Evolutionary conservation across 2,329 filamentous ascomycete species (phyloP), one percentile per base, ranked within the genome.

Genomic region (Penicillium psychrosexuale): DNA sequence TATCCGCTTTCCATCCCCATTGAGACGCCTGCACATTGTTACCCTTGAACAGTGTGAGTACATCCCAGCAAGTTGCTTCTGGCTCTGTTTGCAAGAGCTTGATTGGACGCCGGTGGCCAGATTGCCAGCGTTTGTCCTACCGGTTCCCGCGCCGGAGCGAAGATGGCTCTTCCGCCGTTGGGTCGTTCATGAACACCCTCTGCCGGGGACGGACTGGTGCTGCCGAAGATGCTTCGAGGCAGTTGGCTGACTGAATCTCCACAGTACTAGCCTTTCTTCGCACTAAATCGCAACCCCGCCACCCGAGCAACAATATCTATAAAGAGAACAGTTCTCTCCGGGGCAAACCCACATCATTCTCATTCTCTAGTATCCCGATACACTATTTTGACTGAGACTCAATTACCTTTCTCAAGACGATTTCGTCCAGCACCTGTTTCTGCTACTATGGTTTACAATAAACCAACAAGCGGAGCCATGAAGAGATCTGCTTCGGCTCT

Each of bases 401-500:
- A 8, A 38, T 22, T 11, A 30, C 11, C 9, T 7, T 28, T 34
- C 24, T 27, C 19, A 15, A 47, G 37, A 43, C 36, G 37, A 57
- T 36, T 17, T 9, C 22, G 39, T 50, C 33, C 27, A 36, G 28
- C 34, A 36, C 36, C 36, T 30, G 24, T 19, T 17, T 2, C 34
- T 52, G 15, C 46, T 51, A 63, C 37, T 34, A 72, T 72, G 69
- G 69, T 71, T 55, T 64, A 67, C 56, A 65, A 49, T 33, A 61
- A 62, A 48, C 61, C 66, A 44, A 60, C 62, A 34, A 60, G 58
- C 53, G 63, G 66, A 37, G 61, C 64, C 49, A 64, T 66, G 60
- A 72, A 72, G 57, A 61, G 69, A 39, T 66, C 69, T 36, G 62
- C 65, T 37, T 70, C 69, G 8, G 57, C 64, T 19, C 51, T 69